Evolutionary conservation across 2,329 filamentous ascomycete genomes (phyloP).

Genomic region (Tolypocladium capitatum): DNA sequence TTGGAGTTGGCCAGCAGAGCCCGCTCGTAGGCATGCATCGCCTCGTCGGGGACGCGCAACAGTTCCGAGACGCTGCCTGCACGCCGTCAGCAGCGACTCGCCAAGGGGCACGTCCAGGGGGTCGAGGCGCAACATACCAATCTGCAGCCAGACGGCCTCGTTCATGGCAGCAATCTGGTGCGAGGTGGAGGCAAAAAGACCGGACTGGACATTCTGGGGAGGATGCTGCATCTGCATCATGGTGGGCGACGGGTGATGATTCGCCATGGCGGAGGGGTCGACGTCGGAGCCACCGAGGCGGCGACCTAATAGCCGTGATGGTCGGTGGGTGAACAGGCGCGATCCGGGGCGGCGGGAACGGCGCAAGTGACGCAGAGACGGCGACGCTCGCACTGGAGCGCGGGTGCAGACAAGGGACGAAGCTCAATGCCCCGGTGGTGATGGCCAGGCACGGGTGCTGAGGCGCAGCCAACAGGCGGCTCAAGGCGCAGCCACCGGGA

Average conservation of each 20-base stretch:
- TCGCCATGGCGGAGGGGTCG: constrained; percentile 43
- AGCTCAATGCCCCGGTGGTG: constrained; percentile 3
- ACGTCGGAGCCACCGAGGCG: constrained; percentile 6
- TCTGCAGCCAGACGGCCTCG: constrained; percentile 81
- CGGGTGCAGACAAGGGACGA: constrained; percentile 1
- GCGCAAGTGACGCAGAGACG: not conserved
- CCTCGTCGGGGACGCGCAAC: constrained; percentile 77
- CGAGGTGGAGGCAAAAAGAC: constrained; percentile 49
- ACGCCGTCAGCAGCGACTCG: constrained; percentile 2
- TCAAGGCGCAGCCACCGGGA: not conserved
- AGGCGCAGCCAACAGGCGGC: not conserved
- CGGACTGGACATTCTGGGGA: constrained; percentile 41
- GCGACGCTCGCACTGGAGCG: not conserved
- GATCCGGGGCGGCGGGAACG: constrained; percentile 2
- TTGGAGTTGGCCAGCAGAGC: constrained; percentile 77
- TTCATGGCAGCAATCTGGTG: constrained; percentile 70
- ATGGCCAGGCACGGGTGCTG: not conserved
- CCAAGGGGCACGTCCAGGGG: not conserved
- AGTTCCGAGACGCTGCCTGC: constrained; percentile 75
- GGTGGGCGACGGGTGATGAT: constrained; percentile 69
- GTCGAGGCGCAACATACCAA: constrained; percentile 49
- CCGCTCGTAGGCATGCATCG: constrained; percentile 80
- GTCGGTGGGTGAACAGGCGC: constrained; percentile 7
- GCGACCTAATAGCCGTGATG: not conserved
- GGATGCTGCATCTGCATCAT: constrained; percentile 54